Evolutionary conservation across 73 alveolate species (phyloP), one percentile per base, ranked within the genome.

Genomic region (Diophrys appendiculata): DNA sequence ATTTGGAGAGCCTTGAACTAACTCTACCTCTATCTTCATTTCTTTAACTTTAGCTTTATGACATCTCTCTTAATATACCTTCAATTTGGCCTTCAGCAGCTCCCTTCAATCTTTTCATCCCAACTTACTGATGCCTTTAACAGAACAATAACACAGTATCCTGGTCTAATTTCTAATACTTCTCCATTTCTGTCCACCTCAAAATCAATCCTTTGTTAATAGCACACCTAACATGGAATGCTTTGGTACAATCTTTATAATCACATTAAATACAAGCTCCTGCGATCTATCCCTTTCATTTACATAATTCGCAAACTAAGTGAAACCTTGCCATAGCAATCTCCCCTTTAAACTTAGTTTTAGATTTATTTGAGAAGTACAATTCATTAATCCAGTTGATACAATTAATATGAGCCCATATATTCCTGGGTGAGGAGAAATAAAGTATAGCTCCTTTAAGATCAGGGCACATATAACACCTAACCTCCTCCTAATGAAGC

Each of bases 381-480:
- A 68, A 28, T 8, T 54, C 30, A 31, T 29, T 33, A 13, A 27
- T 76, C 87, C 87, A 78, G 72, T 78, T 78, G 26, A 78, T 79
- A 68, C 87, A 78, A 28, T 23, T 54, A 22, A 67, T 14, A 68
- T 78, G 87, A 1, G 53, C 87, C 87, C 87, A 78, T 27, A 23
- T 31, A 56, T 29, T 52, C 8, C 52, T 55, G 24, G 32, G 32
- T 33, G 24, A 31, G 25, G 2, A 1, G 67, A 64, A 13, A 52
- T 28, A 54, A 54, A 78, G 24, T 31, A 64, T 64, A 3, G 29
- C 67, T 3, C 87, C 87, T 78, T 68, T 33, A 22, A 52, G 34
- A 23, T 65, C 70, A 67, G 26, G 27, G 71, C 87, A 78, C 30
- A 78, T 26, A 13, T 25, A 33, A 65, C 80, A 68, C 13, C 32